Evolutionary conservation across 2,329 filamentous ascomycete genomes (phyloP).

Genomic region (Fusarium pseudonygamai): DNA sequence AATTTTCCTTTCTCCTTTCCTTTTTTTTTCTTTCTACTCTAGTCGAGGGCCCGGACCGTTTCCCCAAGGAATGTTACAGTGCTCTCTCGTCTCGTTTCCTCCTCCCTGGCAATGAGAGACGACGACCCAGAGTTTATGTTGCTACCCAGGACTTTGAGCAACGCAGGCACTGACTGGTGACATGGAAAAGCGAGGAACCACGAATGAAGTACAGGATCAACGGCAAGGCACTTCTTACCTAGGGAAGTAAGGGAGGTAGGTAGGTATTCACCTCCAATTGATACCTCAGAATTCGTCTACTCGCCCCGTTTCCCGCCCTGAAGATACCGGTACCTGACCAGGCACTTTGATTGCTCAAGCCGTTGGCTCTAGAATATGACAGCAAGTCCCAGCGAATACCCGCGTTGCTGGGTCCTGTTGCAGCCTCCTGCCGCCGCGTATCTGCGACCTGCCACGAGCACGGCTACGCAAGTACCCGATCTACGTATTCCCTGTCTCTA

Average conservation of each 20-base stretch:
- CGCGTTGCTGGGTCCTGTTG: constrained; percentile 8
- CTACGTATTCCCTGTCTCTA: neutral
- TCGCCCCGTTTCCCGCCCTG: neutral
- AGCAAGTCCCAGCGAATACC: constrained; percentile 4
- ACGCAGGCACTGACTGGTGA: constrained; percentile 1
- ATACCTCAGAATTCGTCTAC: neutral
- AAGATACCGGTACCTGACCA: neutral
- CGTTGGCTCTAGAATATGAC: neutral
- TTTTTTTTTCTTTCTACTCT: neutral
- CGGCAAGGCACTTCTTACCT: constrained; percentile 6
- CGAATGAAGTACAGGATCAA: constrained; percentile 1
- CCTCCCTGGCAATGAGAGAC: constrained; percentile 4
- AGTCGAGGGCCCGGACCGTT: neutral
- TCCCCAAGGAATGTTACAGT: constrained; percentile 19
- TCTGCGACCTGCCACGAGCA: constrained; percentile 21
- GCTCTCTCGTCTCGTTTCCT: neutral
- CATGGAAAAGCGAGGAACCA: constrained; percentile 5
- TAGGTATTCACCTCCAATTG: neutral
- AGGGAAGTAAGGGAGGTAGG: neutral
- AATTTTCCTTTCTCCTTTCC: neutral
- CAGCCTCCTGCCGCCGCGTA: constrained; percentile 11
- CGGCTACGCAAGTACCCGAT: constrained; percentile 23
- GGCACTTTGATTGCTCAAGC: neutral
- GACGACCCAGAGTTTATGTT: constrained; percentile 8
- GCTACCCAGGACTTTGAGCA: constrained; percentile 19